These are phyloP conservation scores for Solanum tarapatanum DNA, from an alignment of 257 asterid species.

Conservation along the genomic window DNA sequence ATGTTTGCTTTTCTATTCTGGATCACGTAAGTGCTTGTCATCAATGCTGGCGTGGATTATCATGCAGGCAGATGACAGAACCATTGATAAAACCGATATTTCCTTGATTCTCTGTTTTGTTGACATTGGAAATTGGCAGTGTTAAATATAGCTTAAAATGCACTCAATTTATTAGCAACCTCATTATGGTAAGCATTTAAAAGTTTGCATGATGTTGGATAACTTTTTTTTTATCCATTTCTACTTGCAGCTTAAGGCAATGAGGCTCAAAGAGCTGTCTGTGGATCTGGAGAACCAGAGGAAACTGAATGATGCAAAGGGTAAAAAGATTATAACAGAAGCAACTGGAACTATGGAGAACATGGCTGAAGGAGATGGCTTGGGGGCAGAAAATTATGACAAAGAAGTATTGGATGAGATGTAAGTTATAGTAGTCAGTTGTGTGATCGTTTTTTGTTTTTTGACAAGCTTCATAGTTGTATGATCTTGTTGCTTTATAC, in stretches of 20 bases:
- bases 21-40: neutral
- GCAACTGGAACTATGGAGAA: slow-evolving; percentile 12
- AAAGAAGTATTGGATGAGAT: slow-evolving; percentile 63
- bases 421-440: slow-evolving; percentile 29
- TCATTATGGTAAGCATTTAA: neutral
- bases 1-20: neutral
- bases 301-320: slow-evolving; percentile 40
- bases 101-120: neutral
- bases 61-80: neutral
- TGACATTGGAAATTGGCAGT: neutral
- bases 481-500: neutral
- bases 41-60: neutral
- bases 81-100: neutral
- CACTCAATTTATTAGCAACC: neutral
- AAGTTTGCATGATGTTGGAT: neutral
- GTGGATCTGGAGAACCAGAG: slow-evolving; percentile 72
- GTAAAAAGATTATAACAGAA: slow-evolving; percentile 29
- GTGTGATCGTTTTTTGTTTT: neutral
- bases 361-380: neutral
- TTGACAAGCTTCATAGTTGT: neutral
- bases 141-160: neutral
- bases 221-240: neutral
- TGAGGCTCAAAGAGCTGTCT: slow-evolving; percentile 66
- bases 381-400: slow-evolving; percentile 14
- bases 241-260: slow-evolving; percentile 57